Conservation (phyloP, 345 rosid genomes). For the Eucalyptus paniculata region DNA sequence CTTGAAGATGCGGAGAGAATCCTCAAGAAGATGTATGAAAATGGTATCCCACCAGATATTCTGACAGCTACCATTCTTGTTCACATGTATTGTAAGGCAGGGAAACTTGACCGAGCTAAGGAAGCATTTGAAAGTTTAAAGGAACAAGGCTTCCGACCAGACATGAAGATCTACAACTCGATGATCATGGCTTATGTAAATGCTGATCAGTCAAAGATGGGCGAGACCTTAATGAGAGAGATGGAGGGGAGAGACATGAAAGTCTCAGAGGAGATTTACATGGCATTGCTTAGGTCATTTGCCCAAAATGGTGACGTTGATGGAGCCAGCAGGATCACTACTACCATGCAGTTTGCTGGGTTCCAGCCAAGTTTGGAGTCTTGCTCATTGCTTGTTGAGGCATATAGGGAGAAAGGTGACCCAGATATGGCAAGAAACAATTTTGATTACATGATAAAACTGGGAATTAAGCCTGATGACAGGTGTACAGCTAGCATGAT, state of each 20-base stretch:
- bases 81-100: slow-evolving; percentile 65
- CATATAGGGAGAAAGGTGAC: slow-evolving; percentile 28
- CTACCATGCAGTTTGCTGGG: slow-evolving; percentile 36
- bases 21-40: slow-evolving; percentile 54
- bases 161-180: slow-evolving; percentile 36
- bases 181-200: slow-evolving; percentile 72
- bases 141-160: slow-evolving; percentile 55
- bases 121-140: slow-evolving; percentile 55
- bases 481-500: neutral
- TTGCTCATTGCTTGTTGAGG: slow-evolving; percentile 50
- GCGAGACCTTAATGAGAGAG: slow-evolving; percentile 37
- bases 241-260: slow-evolving; percentile 40
- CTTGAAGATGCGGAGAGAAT: slow-evolving; percentile 68
- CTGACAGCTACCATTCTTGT: slow-evolving; percentile 32
- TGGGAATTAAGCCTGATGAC: slow-evolving; percentile 45
- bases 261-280: slow-evolving; percentile 39
- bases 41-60: slow-evolving; percentile 53
- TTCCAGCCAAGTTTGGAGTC: slow-evolving; percentile 32
- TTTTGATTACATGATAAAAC: slow-evolving; percentile 44
- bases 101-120: slow-evolving; percentile 53
- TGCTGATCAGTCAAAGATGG: slow-evolving; percentile 40
- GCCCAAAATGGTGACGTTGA: slow-evolving; percentile 28
- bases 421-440: slow-evolving; percentile 46
- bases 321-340: slow-evolving; percentile 32
- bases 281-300: slow-evolving; percentile 62